These are phyloP conservation scores for Mycosphaerella arachidis DNA, from an alignment of 2,329 filamentous ascomycete species.

Conservation along the genomic window DNA sequence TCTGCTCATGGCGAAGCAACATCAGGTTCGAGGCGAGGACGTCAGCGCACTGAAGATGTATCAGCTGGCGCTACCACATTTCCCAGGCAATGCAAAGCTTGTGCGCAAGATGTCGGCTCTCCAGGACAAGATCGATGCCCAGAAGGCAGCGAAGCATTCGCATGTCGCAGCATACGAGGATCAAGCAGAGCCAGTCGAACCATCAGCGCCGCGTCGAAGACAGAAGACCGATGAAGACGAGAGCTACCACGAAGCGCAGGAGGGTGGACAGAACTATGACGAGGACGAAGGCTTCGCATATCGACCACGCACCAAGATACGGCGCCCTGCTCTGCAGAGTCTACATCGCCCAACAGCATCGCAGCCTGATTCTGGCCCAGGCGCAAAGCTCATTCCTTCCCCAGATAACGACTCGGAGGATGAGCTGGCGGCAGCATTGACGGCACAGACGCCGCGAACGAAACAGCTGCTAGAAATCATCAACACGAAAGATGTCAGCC, in stretches of 20 bases:
- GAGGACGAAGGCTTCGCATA: conserved; percentile 37
- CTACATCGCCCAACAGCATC: conserved; percentile 7
- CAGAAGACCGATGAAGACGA: conserved; percentile 31
- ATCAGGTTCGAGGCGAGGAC: conserved; percentile 78
- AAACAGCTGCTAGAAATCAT: conserved; percentile 63
- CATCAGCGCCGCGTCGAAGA: conserved; percentile 12
- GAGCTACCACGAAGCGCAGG: conserved; percentile 40
- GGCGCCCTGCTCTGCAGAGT: conserved; percentile 17
- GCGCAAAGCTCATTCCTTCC: conserved; percentile 15
- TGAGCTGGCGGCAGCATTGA: conserved; percentile 25
- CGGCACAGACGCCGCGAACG: conserved; percentile 52
- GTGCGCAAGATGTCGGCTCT: conserved; percentile 52
- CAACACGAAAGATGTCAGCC: conserved; percentile 64
- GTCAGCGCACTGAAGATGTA: conserved; percentile 77
- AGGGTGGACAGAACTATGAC: conserved; percentile 32
- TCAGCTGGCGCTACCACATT: conserved; percentile 75
- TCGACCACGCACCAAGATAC: conserved; percentile 38
- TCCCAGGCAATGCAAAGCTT: conserved; percentile 79
- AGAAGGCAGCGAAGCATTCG: conserved; percentile 30
- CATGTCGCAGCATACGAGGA: not conserved
- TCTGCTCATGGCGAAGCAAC: conserved; percentile 85
- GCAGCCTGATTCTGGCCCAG: not conserved
- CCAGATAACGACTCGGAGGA: conserved; percentile 29
- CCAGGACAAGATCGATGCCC: conserved; percentile 47
- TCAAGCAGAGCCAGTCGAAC: conserved; percentile 6